Conservation (phyloP, 179 eudicot species). For the Carnegiea gigantea region DNA sequence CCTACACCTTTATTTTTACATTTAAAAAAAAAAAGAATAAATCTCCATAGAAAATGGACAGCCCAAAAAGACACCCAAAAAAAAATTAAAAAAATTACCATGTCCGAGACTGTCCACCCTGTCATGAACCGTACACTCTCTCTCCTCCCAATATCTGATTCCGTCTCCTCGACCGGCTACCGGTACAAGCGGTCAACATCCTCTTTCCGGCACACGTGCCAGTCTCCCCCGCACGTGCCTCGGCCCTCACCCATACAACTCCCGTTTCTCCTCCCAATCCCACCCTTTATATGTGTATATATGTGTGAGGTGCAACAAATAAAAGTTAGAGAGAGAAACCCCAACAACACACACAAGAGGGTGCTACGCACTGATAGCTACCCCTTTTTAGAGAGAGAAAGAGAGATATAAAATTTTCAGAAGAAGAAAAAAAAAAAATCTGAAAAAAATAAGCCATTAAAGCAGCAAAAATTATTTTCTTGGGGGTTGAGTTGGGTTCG, state of each 20-base stretch:
- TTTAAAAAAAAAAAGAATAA: neutral
- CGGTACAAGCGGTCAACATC: constrained; percentile 26
- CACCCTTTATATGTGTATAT: neutral
- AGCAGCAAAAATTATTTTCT: neutral
- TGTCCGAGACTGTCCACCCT: constrained; percentile 32
- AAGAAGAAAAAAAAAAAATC: neutral
- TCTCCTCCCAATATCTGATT: constrained; percentile 39
- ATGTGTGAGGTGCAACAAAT: constrained; percentile 65
- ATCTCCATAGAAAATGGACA: neutral
- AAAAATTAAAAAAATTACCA: neutral
- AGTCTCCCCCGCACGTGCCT: constrained; percentile 41
- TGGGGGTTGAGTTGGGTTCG: constrained; percentile 8
- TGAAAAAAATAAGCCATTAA: neutral
- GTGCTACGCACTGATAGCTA: constrained; percentile 3
- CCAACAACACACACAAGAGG: constrained; percentile 7
- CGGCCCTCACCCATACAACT: constrained; percentile 39
- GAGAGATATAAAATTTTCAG: neutral
- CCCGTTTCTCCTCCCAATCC: constrained; percentile 7
- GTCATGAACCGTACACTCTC: constrained; percentile 32
- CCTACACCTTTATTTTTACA: neutral
- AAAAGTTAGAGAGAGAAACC: constrained; percentile 47
- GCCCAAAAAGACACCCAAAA: neutral
- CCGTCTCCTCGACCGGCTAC: constrained; percentile 40
- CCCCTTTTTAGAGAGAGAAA: neutral
- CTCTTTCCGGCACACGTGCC: constrained; percentile 39